Evolutionary conservation across 2,329 filamentous ascomycete species (phyloP).

Genomic region (Thielaviopsis punctulata): DNA sequence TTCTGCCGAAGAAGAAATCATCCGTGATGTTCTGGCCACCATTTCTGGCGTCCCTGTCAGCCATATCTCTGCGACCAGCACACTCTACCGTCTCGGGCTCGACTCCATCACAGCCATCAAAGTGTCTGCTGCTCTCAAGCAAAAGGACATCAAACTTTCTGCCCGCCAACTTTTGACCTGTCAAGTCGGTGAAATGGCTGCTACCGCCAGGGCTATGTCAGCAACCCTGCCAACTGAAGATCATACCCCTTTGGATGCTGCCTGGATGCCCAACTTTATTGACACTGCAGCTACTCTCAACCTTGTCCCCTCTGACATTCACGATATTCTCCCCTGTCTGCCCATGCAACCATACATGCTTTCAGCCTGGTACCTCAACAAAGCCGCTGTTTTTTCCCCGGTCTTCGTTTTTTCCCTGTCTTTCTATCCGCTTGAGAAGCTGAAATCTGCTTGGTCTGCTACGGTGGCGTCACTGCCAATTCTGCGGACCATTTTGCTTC

Average conservation of each 20-base stretch:
- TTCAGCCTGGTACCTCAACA: slow-evolving; percentile 52
- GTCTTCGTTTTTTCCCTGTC: slow-evolving; percentile 45
- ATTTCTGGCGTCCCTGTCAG: slow-evolving; percentile 43
- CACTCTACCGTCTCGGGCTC: slow-evolving; percentile 68
- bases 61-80: slow-evolving; percentile 43
- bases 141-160: slow-evolving; percentile 40
- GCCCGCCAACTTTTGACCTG: slow-evolving; percentile 57
- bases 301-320: slow-evolving; percentile 29
- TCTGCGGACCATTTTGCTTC: slow-evolving; percentile 49
- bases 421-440: slow-evolving; percentile 20
- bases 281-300: neutral
- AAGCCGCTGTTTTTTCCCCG: slow-evolving; percentile 54
- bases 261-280: neutral
- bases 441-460: slow-evolving; percentile 43
- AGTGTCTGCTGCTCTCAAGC: slow-evolving; percentile 52
- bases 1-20: slow-evolving; percentile 11
- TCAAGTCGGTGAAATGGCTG: slow-evolving; percentile 35
- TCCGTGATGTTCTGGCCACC: slow-evolving; percentile 32
- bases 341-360: slow-evolving; percentile 73
- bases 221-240: neutral
- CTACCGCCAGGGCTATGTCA: neutral
- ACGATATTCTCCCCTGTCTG: slow-evolving; percentile 48
- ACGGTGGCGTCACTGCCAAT: slow-evolving; percentile 42
- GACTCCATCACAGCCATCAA: slow-evolving; percentile 91
- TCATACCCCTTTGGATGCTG: neutral